Evolutionary conservation across 805 yeast species (phyloP).

Genomic region (Ogataea trehaloabstinens): DNA sequence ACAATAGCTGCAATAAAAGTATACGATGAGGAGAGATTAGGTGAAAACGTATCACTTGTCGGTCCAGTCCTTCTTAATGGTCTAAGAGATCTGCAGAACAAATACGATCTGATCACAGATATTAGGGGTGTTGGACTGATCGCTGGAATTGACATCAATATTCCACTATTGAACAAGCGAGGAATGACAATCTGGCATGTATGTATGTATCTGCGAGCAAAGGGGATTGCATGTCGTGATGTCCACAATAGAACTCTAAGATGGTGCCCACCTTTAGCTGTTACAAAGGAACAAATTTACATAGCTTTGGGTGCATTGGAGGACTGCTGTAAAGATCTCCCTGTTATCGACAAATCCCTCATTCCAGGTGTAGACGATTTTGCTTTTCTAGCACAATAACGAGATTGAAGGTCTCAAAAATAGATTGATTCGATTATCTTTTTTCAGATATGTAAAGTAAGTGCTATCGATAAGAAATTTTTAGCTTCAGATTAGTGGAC

Average conservation of each 20-base stretch:
- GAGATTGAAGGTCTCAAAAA: too few species aligned
- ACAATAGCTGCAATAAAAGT: conserved; percentile 27
- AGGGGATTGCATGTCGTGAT: conserved; percentile 20
- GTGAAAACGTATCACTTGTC: conserved; percentile 18
- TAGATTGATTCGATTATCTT: too few species aligned
- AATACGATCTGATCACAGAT: conserved; percentile 15
- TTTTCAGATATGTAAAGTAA: too few species aligned
- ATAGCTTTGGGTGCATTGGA: conserved; percentile 12
- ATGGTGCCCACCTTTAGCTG: conserved; percentile 18
- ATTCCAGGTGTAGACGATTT: conserved; percentile 1
- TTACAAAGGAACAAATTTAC: conserved; percentile 13
- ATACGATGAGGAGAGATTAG: conserved; percentile 25
- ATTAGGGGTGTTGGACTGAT: conserved; percentile 23
- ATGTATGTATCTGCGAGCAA: conserved; percentile 21
- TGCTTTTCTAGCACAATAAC: neutral
- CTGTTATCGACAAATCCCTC: neutral
- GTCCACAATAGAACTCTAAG: conserved; percentile 19
- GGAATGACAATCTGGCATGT: conserved; percentile 21
- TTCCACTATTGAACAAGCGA: conserved; percentile 3
- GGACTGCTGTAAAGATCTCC: conserved; percentile 2
- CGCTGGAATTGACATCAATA: conserved; percentile 19
- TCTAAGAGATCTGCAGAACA: conserved; percentile 11
- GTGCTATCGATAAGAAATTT: too few species aligned
- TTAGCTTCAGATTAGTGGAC: too few species aligned
- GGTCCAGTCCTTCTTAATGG: conserved; percentile 22